These are phyloP conservation scores for Colletotrichum spaethianum DNA, from an alignment of 2,329 filamentous ascomycete species.

Conservation along the genomic window DNA sequence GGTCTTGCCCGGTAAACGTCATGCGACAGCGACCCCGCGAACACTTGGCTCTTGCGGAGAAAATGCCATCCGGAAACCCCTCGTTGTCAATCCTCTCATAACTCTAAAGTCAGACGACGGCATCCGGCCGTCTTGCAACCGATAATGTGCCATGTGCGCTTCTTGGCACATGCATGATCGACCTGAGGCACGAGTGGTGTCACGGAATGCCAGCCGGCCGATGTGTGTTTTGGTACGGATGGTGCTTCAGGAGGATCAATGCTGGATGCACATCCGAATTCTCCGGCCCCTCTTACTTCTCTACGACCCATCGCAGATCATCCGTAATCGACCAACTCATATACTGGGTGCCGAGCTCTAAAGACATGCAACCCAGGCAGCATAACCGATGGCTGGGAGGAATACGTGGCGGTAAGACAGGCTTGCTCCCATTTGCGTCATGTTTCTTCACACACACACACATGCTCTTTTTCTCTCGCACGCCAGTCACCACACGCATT, in stretches of 20 bases:
- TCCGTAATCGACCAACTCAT: constrained; percentile 12
- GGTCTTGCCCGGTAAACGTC: constrained; percentile 4
- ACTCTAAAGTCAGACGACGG: constrained; percentile 23
- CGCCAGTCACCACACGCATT: neutral
- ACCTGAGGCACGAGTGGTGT: constrained; percentile 42
- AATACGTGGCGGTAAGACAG: neutral
- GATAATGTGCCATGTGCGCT: constrained; percentile 33
- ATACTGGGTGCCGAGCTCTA: neutral
- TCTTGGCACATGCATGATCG: constrained; percentile 42
- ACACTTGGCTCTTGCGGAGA: constrained; percentile 41
- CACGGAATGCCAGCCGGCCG: constrained; percentile 38
- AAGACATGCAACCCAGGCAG: neutral
- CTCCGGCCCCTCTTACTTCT: constrained; percentile 4
- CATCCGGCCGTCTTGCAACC: constrained; percentile 29
- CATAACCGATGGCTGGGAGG: neutral
- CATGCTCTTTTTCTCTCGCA: neutral
- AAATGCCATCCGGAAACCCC: constrained; percentile 33
- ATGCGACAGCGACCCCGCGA: constrained; percentile 24
- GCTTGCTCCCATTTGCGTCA: constrained; percentile 9
- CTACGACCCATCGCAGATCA: constrained; percentile 31
- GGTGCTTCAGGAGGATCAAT: constrained; percentile 37
- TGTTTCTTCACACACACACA: constrained; percentile 11
- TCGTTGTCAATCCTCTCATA: constrained; percentile 10
- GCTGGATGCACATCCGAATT: constrained; percentile 29
- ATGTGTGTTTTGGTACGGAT: constrained; percentile 22